A percentile compares a stretch with the other conserved stretches of the same genome.
These are phyloP conservation scores for Schwanniomyces yamadae DNA, from an alignment of 805 yeast species.

Conservation along the genomic window DNA sequence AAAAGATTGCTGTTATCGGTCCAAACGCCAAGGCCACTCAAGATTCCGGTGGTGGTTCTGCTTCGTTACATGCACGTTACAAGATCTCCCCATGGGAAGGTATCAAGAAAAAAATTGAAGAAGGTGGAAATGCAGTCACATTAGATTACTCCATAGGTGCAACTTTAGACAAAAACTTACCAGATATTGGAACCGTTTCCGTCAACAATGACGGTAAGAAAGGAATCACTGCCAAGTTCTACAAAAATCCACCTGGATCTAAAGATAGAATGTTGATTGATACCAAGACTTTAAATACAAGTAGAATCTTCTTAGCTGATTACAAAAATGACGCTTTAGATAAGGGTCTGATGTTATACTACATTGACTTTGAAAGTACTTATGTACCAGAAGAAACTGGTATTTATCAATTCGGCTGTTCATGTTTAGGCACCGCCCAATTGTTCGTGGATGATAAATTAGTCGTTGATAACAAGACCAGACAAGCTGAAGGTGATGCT, in stretches of 20 bases:
- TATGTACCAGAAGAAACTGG: constrained; percentile 49
- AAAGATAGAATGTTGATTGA: constrained; percentile 16
- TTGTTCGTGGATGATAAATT: constrained; percentile 51
- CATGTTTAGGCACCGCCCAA: constrained; percentile 55
- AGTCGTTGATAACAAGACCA: constrained; percentile 55
- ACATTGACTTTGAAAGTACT: constrained; percentile 43
- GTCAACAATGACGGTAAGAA: constrained; percentile 20
- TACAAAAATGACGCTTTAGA: constrained; percentile 19
- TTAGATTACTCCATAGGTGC: constrained; percentile 34
- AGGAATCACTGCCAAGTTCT: constrained; percentile 21
- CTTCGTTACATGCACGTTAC: constrained; percentile 49
- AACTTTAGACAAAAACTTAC: constrained; percentile 28
- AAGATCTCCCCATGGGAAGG: constrained; percentile 49
- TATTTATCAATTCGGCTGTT: constrained; percentile 50
- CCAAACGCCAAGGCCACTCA: constrained; percentile 54
- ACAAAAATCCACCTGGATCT: constrained; percentile 15
- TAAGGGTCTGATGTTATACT: constrained; percentile 28
- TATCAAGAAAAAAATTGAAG: constrained; percentile 29
- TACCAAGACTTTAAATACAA: constrained; percentile 15
- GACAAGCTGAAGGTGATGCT: constrained; percentile 48
- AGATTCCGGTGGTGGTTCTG: constrained; percentile 65
- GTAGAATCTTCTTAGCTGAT: constrained; percentile 24
- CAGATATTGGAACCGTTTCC: constrained; percentile 25
- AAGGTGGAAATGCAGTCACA: constrained; percentile 22
- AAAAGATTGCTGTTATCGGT: constrained; percentile 51